Evolutionary conservation across 202 grass and related monocot species (phyloP).

Genomic region (Thinopyrum obtusiflorum): DNA sequence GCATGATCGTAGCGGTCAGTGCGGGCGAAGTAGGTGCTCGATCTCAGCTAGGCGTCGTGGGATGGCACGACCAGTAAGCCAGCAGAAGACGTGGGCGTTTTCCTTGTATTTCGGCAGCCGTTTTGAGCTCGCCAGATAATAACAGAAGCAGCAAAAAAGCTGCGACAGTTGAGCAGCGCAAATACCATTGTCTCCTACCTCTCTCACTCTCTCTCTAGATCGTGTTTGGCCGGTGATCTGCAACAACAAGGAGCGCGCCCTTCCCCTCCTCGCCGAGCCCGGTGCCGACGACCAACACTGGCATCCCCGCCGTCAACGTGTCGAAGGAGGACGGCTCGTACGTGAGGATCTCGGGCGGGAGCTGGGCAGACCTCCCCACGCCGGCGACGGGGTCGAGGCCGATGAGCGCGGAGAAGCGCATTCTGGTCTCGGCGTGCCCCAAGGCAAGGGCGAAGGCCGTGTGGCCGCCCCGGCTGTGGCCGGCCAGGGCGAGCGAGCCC

Average conservation of each 20-base stretch:
- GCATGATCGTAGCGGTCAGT: too few species aligned
- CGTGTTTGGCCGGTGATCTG: too few species aligned
- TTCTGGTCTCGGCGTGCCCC: slow-evolving; percentile 40
- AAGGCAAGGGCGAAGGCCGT: slow-evolving; percentile 50
- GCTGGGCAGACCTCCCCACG: neutral
- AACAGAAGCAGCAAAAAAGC: too few species aligned
- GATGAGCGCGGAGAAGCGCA: slow-evolving; percentile 44
- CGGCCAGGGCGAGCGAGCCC: slow-evolving; percentile 42
- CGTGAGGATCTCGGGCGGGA: slow-evolving; percentile 53
- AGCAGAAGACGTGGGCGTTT: too few species aligned
- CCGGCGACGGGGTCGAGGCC: slow-evolving; percentile 63
- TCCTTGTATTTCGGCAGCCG: too few species aligned
- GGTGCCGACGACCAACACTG: slow-evolving; percentile 50
- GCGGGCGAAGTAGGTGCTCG: too few species aligned
- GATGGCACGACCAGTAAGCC: too few species aligned
- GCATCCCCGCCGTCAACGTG: neutral
- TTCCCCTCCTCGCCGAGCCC: slow-evolving; percentile 46
- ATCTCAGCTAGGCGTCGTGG: too few species aligned
- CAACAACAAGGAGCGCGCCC: neutral
- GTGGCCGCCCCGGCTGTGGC: slow-evolving; percentile 65
- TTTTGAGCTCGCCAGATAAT: too few species aligned
- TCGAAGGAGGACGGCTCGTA: slow-evolving; percentile 49
- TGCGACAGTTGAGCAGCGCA: too few species aligned
- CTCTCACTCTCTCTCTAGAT: too few species aligned
- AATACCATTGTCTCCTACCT: too few species aligned